phyloP scores from a whole-genome alignment of 148 eudicot species.

The Talinum fruticosum region DNA sequence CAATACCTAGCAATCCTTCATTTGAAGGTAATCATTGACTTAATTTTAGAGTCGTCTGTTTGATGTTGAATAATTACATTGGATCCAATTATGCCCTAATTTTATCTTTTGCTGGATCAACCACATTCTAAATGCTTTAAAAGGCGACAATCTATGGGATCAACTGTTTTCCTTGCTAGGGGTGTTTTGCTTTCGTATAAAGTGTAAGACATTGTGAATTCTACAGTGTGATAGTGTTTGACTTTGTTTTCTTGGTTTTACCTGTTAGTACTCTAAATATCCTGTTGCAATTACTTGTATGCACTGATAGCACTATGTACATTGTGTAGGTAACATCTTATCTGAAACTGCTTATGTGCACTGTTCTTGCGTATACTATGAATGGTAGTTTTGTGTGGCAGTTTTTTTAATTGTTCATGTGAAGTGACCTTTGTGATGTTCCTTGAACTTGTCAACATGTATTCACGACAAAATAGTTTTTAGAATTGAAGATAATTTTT shows the following conservation, averaged over 20 bases:
- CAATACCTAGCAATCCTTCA: constrained; percentile 44
- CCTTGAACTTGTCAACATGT: too few species aligned
- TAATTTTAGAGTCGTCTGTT: background rate
- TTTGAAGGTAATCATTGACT: constrained; percentile 50
- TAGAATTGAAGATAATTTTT: too few species aligned
- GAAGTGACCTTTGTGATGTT: too few species aligned
- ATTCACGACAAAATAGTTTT: too few species aligned
- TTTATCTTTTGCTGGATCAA: background rate
- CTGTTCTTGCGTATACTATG: background rate
- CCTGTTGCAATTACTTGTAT: background rate
- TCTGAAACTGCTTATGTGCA: background rate
- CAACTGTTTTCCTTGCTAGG: background rate
- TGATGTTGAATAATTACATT: background rate
- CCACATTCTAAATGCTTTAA: background rate
- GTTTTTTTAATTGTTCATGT: background rate
- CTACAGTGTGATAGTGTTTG: background rate
- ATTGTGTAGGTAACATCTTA: background rate
- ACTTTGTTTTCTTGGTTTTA: background rate
- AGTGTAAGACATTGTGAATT: background rate
- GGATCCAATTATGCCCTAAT: background rate
- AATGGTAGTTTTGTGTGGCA: background rate
- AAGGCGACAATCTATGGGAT: background rate
- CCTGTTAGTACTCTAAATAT: background rate
- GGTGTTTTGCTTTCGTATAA: background rate
- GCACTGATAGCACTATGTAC: background rate